Evolutionary conservation across 2,329 filamentous ascomycete genomes (phyloP).

Genomic region (Thermothelomyces thermophilus): DNA sequence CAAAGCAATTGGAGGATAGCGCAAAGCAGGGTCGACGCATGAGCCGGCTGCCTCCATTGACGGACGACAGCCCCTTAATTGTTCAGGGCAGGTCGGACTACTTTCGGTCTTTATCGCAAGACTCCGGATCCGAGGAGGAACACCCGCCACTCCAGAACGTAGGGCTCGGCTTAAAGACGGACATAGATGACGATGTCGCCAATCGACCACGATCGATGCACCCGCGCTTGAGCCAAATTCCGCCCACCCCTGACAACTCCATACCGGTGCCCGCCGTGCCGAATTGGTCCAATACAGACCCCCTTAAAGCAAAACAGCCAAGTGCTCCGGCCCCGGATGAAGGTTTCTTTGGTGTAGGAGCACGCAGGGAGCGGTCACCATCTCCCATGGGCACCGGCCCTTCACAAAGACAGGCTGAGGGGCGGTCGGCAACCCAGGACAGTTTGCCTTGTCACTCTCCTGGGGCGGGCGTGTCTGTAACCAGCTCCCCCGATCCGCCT

Average conservation of each 20-base stretch:
- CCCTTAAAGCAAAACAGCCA: constrained; percentile 34
- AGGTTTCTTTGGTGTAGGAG: constrained; percentile 48
- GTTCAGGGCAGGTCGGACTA: constrained; percentile 70
- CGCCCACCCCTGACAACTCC: constrained; percentile 42
- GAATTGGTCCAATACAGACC: constrained; percentile 30
- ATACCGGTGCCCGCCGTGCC: constrained; percentile 40
- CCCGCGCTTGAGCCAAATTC: constrained; percentile 62
- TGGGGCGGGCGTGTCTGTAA: constrained; percentile 28
- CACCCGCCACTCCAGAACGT: constrained; percentile 32
- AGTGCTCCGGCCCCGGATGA: constrained; percentile 35
- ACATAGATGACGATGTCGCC: constrained; percentile 50
- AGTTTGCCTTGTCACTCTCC: constrained; percentile 32
- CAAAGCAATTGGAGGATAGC: constrained; percentile 77
- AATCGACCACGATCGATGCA: constrained; percentile 67
- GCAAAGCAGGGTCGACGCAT: constrained; percentile 61
- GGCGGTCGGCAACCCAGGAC: constrained; percentile 29
- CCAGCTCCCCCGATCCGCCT: constrained; percentile 40
- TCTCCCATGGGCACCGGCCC: constrained; percentile 39
- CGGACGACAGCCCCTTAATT: constrained; percentile 73
- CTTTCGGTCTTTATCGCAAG: constrained; percentile 67
- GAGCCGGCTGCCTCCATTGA: constrained; percentile 77
- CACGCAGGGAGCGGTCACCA: constrained; percentile 53
- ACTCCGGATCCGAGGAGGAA: constrained; percentile 46
- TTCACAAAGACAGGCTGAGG: constrained; percentile 10
- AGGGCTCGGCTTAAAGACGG: constrained; percentile 45